These are phyloP conservation scores for Arthrobotrys musiformis DNA, from an alignment of 2,329 filamentous ascomycete genomes.

Conservation along the genomic window DNA sequence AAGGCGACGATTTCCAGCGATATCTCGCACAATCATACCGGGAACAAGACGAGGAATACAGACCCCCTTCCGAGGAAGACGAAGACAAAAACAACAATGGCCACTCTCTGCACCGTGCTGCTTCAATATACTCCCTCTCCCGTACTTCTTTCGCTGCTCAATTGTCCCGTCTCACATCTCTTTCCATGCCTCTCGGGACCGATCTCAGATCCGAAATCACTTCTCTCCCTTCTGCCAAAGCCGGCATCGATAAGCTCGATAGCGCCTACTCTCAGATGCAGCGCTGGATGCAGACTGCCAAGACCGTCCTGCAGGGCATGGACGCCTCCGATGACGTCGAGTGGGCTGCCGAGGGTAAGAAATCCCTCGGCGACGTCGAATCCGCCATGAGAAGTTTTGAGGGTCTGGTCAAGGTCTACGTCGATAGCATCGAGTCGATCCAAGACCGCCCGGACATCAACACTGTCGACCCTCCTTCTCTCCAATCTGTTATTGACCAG, in stretches of 20 bases:
- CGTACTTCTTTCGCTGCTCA: constrained; percentile 93
- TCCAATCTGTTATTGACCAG: constrained; percentile 80
- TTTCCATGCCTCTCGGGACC: constrained; percentile 86
- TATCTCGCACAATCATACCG: constrained; percentile 51
- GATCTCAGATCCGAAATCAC: constrained; percentile 84
- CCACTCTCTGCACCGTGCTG: constrained; percentile 67
- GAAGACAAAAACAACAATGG: constrained; percentile 36
- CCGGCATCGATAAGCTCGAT: constrained; percentile 83
- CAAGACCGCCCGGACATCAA: constrained; percentile 81
- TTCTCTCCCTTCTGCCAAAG: constrained; percentile 83
- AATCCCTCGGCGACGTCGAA: constrained; percentile 79
- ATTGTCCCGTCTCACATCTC: constrained; percentile 87
- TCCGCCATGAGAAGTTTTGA: constrained; percentile 85
- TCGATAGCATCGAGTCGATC: constrained; percentile 90
- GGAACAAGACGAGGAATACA: constrained; percentile 4
- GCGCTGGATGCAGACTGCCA: constrained; percentile 92
- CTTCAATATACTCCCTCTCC: constrained; percentile 93
- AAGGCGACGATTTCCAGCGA: constrained; percentile 51
- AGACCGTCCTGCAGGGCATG: constrained; percentile 85
- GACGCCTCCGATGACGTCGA: constrained; percentile 97
- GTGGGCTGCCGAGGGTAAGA: constrained; percentile 91
- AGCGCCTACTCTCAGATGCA: constrained; percentile 91
- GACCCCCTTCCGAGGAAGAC: constrained; percentile 36
- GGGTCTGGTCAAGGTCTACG: constrained; percentile 88
- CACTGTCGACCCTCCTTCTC: constrained; percentile 75